Evolutionary conservation across 768 basidiomycete species (phyloP).

Genomic region (Rubroboletus pulcherrimus): DNA sequence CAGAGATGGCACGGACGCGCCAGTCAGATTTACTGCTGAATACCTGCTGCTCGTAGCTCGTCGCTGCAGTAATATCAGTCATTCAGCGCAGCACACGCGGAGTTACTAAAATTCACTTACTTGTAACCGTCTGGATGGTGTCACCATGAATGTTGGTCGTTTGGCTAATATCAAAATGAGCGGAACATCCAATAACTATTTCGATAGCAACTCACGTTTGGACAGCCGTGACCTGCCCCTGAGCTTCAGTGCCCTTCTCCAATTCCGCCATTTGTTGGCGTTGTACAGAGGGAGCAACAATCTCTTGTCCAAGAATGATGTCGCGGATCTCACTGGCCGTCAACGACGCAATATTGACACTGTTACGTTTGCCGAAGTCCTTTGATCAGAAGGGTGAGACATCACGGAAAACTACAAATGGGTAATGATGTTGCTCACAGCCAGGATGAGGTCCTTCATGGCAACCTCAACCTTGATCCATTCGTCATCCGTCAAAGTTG

Average conservation of each 20-base stretch:
- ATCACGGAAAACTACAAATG: not conserved
- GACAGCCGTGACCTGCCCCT: slow-evolving; percentile 90
- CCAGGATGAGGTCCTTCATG: slow-evolving; percentile 94
- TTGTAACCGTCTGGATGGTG: slow-evolving; percentile 91
- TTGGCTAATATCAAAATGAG: slow-evolving; percentile 44
- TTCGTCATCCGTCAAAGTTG: slow-evolving; percentile 86
- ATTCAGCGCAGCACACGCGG: not conserved
- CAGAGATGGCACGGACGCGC: slow-evolving; percentile 97
- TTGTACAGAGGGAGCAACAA: slow-evolving; percentile 91
- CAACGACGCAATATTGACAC: slow-evolving; percentile 96
- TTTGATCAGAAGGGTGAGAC: slow-evolving; percentile 30
- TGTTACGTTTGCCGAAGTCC: slow-evolving; percentile 99
- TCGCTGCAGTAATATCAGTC: slow-evolving; percentile 45
- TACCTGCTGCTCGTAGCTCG: slow-evolving; percentile 97
- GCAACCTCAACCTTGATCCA: slow-evolving; percentile 99
- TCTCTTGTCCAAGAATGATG: slow-evolving; percentile 98
- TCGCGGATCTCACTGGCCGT: slow-evolving; percentile 97
- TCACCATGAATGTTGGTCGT: slow-evolving; percentile 98
- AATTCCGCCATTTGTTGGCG: slow-evolving; percentile 99
- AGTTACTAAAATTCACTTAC: slow-evolving; percentile 38
- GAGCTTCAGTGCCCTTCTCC: slow-evolving; percentile 94
- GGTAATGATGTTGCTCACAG: slow-evolving; percentile 42
- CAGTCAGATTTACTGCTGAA: slow-evolving; percentile 99
- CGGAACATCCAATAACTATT: not conserved
- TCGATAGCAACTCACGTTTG: slow-evolving; percentile 59